Percentiles rank a stretch among this genome's conserved stretches.
phyloP scores from a whole-genome alignment of 306 rosid species.

The Datisca glomerata region DNA sequence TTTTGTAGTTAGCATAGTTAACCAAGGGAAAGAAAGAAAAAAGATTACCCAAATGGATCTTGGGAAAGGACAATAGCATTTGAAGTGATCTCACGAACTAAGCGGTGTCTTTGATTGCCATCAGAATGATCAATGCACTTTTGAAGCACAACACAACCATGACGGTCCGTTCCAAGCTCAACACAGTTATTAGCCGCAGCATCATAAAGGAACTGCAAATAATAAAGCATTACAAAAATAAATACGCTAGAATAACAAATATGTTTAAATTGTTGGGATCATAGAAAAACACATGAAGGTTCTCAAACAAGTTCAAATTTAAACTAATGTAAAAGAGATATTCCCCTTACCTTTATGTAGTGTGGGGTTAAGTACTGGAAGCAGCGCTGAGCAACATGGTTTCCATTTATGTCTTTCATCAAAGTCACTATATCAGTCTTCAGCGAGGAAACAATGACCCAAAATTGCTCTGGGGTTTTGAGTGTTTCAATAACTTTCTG shows the following conservation, averaged over 20 bases:
- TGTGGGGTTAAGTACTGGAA: conserved; percentile 30
- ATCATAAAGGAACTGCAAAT: conserved; percentile 35
- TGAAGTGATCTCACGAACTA: conserved; percentile 27
- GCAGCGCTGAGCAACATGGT: conserved; percentile 51
- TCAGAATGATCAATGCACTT: conserved; percentile 36
- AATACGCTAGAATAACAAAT: too few species aligned
- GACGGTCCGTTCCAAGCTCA: conserved; percentile 44
- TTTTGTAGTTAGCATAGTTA: not conserved
- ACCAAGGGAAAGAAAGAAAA: not conserved
- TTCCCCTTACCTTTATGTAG: conserved; percentile 26
- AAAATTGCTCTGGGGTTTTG: conserved; percentile 29
- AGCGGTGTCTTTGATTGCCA: conserved; percentile 19
- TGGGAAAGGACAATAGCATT: conserved; percentile 41
- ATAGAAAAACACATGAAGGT: too few species aligned
- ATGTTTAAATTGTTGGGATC: too few species aligned
- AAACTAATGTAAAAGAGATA: not conserved
- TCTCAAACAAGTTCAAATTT: not conserved
- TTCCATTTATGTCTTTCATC: conserved; percentile 40
- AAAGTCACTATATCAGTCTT: conserved; percentile 29
- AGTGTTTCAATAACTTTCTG: conserved; percentile 59
- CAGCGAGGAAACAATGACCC: conserved; percentile 35
- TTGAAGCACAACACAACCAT: conserved; percentile 56
- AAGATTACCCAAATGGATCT: conserved; percentile 44
- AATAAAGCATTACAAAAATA: too few species aligned
- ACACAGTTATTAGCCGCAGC: conserved; percentile 39